Percentiles rank a stretch among this genome's conserved stretches.
phyloP scores from a whole-genome alignment of 2,329 filamentous ascomycete genomes.

The Aschersonia sp. region DNA sequence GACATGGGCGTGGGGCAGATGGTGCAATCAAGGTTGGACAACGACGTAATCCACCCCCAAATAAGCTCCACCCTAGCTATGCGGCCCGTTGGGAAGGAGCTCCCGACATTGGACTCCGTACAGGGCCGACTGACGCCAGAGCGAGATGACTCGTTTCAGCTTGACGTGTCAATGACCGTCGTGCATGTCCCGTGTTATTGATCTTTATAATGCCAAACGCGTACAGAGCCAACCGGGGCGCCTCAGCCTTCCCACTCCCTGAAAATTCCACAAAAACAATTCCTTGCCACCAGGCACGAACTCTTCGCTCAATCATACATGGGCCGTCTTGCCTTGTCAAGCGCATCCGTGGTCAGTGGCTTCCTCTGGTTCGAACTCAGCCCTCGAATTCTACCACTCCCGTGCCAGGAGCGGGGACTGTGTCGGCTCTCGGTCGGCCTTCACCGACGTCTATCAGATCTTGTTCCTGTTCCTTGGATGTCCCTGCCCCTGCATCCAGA shows the following conservation, averaged over 20 bases:
- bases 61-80: slow-evolving; percentile 7
- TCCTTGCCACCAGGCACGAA: neutral
- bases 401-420: slow-evolving; percentile 14
- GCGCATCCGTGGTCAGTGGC: neutral
- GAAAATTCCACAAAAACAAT: too few species aligned
- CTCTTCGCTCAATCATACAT: neutral
- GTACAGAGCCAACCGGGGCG: too few species aligned
- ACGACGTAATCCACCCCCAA: neutral
- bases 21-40: neutral
- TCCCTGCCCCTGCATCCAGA: slow-evolving; percentile 55
- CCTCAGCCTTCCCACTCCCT: too few species aligned
- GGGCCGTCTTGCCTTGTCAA: too few species aligned
- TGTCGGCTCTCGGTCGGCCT: slow-evolving; percentile 12
- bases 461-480: slow-evolving; percentile 17
- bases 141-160: too few species aligned
- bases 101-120: too few species aligned
- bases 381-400: slow-evolving; percentile 29
- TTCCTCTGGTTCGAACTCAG: neutral
- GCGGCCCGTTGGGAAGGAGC: slow-evolving; percentile 11
- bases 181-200: too few species aligned
- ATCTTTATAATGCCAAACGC: too few species aligned
- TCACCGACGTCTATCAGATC: slow-evolving; percentile 19
- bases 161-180: too few species aligned
- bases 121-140: too few species aligned
- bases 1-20: neutral